Base-by-base conservation (phyloP, 2,329 filamentous ascomycete genomes). In the Phaeomoniella chlamydospora region DNA sequence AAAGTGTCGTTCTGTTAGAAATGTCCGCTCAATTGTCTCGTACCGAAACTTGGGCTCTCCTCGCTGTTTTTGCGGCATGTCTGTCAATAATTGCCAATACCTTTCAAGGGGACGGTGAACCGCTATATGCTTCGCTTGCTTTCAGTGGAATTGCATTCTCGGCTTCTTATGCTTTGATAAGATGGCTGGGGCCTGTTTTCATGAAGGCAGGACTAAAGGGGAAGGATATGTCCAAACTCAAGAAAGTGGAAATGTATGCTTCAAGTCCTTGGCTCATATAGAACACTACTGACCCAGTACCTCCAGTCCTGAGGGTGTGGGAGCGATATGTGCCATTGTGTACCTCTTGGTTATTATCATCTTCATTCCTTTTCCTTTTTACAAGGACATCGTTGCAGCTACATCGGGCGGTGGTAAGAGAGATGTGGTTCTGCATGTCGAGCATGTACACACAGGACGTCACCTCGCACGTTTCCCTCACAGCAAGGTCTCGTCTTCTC, bases 351-450 rank as follows among this genome's bases (percentile, higher is more conserved):
- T 77, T 34, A 70, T 96, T 45, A 92, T 96, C 46, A 64, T 85
- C 43, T 98, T 98, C 56, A 86, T 96, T 39, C 90, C 90, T 0
- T 94, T 94, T 58, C 83, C 87, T 1, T 96, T 98, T 58, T 96
- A 94, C 67, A 93, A 94, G 61, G 88, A 96, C 55, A 92, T 98
- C 45, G 87, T 94, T 16, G 83, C 85, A 12, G 86, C 87, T 29
- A 96, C 90, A 14, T 93, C 85, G 45, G 90, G 87, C 43, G 87
- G 86, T 43, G 87, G 87, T 34, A 94, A 94, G 58, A 70, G 83
- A 44, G 88, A 94, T 61, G 76, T 90, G 4, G 80, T 92, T 10
- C 59, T 85, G 48, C 74, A 82, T 52, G 63, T 75, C 31, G 72
- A 80, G 44, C 68, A 83, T 43, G 74, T 87, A 41, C 78, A 92